Percentiles rank a stretch among this genome's conserved stretches.
Conservation (phyloP, 1,139 yeast genomes). For the Suhomyces choctaworum region DNA sequence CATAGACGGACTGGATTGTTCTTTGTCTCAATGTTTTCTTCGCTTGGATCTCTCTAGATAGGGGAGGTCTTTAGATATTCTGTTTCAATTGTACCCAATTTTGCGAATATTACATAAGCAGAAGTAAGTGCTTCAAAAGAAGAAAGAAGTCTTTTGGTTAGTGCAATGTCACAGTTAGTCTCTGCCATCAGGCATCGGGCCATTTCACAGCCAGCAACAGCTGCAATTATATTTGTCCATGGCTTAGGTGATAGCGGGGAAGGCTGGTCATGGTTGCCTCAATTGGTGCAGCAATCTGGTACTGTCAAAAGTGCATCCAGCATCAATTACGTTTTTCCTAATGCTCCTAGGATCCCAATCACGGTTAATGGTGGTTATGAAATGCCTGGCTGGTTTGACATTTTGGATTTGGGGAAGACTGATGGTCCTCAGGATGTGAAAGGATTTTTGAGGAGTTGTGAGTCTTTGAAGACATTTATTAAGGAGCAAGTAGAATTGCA, state of each 20-base stretch:
- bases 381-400: slow-evolving; percentile 92
- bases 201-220: slow-evolving; percentile 40
- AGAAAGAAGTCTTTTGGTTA: no score
- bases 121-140: not conserved
- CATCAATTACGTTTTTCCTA: slow-evolving; percentile 81
- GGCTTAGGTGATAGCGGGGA: slow-evolving; percentile 90
- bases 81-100: no score
- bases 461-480: slow-evolving; percentile 52
- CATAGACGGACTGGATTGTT: no score
- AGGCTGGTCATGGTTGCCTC: slow-evolving; percentile 85
- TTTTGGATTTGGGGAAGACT: slow-evolving; percentile 54
- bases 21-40: no score
- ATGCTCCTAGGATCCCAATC: slow-evolving; percentile 76
- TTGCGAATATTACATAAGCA: no score
- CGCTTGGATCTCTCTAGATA: no score
- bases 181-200: slow-evolving; percentile 46
- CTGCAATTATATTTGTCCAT: slow-evolving; percentile 79
- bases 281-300: slow-evolving; percentile 41
- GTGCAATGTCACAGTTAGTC: slow-evolving; percentile 11
- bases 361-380: slow-evolving; percentile 63
- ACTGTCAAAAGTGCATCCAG: slow-evolving; percentile 51
- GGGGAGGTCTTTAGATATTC: no score
- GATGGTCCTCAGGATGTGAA: slow-evolving; percentile 54
- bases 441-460: slow-evolving; percentile 64
- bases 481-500: slow-evolving; percentile 56